Evolutionary conservation across 805 yeast species (phyloP).

Genomic region (Kodamaea kakaduensis): DNA sequence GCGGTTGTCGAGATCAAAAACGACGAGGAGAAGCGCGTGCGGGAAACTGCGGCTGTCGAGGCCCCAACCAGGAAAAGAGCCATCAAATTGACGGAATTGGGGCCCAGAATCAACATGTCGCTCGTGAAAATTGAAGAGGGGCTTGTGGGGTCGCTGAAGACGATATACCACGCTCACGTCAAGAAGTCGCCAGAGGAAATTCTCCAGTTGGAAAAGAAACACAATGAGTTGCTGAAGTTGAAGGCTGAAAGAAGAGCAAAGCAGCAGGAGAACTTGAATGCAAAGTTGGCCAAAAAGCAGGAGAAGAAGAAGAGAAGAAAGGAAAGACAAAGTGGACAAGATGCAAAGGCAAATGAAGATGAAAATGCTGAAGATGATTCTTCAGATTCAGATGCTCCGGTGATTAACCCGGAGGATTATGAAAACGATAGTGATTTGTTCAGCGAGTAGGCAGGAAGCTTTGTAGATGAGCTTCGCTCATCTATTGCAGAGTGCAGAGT

Average conservation of each 20-base stretch:
- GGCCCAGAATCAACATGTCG: slow-evolving; percentile 79
- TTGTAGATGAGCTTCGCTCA: too few species aligned
- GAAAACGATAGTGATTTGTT: slow-evolving; percentile 49
- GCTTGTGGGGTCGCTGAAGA: slow-evolving; percentile 76
- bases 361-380: slow-evolving; percentile 23
- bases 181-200: slow-evolving; percentile 61
- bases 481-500: too few species aligned
- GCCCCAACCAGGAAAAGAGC: slow-evolving; percentile 61
- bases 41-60: slow-evolving; percentile 16
- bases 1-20: slow-evolving; percentile 61
- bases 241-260: slow-evolving; percentile 69
- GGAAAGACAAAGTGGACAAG: slow-evolving; percentile 40
- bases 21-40: slow-evolving; percentile 18
- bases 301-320: slow-evolving; percentile 68
- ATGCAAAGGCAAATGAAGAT: slow-evolving; percentile 24
- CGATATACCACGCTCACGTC: slow-evolving; percentile 73
- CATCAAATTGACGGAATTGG: slow-evolving; percentile 85
- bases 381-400: slow-evolving; percentile 29
- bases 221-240: slow-evolving; percentile 54
- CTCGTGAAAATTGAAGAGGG: slow-evolving; percentile 90
- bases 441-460: slow-evolving; percentile 23
- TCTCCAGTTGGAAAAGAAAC: slow-evolving; percentile 59
- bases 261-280: slow-evolving; percentile 74
- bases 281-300: slow-evolving; percentile 67
- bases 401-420: slow-evolving; percentile 42